Evolutionary conservation across 345 rosid genomes (phyloP).

Genomic region (Pistacia vera): DNA sequence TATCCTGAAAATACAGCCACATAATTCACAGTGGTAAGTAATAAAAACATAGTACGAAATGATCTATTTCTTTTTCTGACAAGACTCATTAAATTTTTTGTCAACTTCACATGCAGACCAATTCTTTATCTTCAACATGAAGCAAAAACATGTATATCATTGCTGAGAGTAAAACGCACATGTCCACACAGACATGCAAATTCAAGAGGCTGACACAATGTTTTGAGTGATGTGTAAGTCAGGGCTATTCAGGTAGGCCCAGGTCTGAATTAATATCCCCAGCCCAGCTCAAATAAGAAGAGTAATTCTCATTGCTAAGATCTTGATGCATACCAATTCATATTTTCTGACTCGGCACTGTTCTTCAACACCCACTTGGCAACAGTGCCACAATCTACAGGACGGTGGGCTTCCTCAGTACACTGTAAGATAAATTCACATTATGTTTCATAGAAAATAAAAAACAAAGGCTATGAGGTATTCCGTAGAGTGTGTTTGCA

Average conservation of each 20-base stretch:
- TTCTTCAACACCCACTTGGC: conserved; percentile 81
- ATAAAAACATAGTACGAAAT: not conserved
- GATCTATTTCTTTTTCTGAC: too few relatives aligned
- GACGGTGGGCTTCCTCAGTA: conserved; percentile 87
- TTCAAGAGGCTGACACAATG: not conserved
- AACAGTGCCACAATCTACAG: conserved; percentile 79
- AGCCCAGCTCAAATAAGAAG: not conserved
- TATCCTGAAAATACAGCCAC: conserved; percentile 45
- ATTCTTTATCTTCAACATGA: not conserved
- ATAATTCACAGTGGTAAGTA: not conserved
- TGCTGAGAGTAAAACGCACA: not conserved
- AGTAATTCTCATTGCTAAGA: conserved; percentile 8
- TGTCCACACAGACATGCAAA: not conserved
- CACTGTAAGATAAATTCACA: conserved; percentile 44
- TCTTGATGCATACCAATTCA: conserved; percentile 58
- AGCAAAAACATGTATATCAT: not conserved
- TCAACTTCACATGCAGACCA: not conserved
- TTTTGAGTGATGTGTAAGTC: too few relatives aligned
- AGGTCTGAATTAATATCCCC: too few relatives aligned
- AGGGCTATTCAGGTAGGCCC: too few relatives aligned
- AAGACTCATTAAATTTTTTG: not conserved
- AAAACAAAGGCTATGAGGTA: not conserved
- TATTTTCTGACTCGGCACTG: conserved; percentile 82
- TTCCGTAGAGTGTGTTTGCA: conserved; percentile 4
- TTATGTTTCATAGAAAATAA: not conserved